Conservation (phyloP, 2,329 filamentous ascomycete species). For the Exophiala viscosa region DNA sequence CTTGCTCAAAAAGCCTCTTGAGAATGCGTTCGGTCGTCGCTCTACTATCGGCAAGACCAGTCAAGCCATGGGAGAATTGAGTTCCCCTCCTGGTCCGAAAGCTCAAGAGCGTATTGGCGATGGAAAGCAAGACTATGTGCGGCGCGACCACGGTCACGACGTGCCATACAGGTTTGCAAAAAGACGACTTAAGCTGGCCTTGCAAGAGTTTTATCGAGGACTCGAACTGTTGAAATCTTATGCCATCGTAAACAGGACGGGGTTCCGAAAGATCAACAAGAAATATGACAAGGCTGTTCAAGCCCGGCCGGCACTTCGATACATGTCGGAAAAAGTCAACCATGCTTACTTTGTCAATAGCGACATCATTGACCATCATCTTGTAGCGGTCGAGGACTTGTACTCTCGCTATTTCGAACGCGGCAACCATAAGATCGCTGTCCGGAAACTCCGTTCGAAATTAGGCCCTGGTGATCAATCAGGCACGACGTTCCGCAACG, state of each 20-base stretch:
- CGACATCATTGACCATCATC: constrained; percentile 74
- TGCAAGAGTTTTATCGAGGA: constrained; percentile 90
- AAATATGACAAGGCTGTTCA: constrained; percentile 94
- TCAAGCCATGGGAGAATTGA: constrained; percentile 45
- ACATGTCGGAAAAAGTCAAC: constrained; percentile 89
- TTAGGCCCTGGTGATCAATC: constrained; percentile 58
- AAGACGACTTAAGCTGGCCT: constrained; percentile 80
- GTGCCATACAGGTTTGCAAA: constrained; percentile 86
- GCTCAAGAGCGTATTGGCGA: constrained; percentile 31
- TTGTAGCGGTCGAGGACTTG: constrained; percentile 79
- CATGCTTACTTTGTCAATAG: constrained; percentile 88
- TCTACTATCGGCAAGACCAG: constrained; percentile 55
- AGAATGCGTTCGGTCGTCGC: constrained; percentile 41
- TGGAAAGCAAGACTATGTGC: constrained; percentile 49
- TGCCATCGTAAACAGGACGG: constrained; percentile 81
- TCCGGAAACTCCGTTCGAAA: constrained; percentile 76
- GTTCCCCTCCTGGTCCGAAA: constrained; percentile 38
- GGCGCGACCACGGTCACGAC: constrained; percentile 45
- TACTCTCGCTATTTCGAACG: constrained; percentile 93
- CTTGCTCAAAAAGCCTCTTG: constrained; percentile 35
- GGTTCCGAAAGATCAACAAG: constrained; percentile 96
- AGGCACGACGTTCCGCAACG: constrained; percentile 57
- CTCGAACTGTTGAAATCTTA: constrained; percentile 91
- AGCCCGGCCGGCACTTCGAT: constrained; percentile 70
- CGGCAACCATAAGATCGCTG: constrained; percentile 87